These are phyloP conservation scores for Aureobasidium pullulans DNA, from an alignment of 2,329 filamentous ascomycete genomes.

Conservation along the genomic window DNA sequence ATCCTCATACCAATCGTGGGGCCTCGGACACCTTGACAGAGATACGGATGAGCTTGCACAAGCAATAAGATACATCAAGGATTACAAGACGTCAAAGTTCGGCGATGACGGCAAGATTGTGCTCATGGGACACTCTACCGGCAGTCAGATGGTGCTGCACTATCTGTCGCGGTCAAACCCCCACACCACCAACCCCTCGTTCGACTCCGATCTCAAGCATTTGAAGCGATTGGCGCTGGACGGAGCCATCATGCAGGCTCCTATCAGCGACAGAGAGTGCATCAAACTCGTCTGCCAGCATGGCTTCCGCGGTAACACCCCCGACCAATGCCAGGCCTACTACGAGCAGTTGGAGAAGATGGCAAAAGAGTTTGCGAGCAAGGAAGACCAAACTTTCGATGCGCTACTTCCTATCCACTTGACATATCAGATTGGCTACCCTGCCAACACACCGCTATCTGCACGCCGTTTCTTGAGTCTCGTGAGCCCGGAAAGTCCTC, in stretches of 20 bases:
- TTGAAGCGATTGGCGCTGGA: slow-evolving; percentile 17
- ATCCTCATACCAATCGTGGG: slow-evolving; percentile 28
- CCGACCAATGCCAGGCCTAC: slow-evolving; percentile 15
- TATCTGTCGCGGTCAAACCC: slow-evolving; percentile 21
- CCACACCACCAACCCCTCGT: slow-evolving; percentile 14
- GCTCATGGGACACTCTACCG: slow-evolving; percentile 22
- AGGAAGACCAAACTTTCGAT: slow-evolving; percentile 21
- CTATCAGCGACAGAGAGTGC: slow-evolving; percentile 20
- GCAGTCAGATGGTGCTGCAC: slow-evolving; percentile 20
- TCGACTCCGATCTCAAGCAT: slow-evolving; percentile 18
- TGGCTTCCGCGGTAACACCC: slow-evolving; percentile 18
- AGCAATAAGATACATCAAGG: slow-evolving; percentile 22
- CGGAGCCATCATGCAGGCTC: slow-evolving; percentile 23
- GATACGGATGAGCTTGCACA: slow-evolving; percentile 32
- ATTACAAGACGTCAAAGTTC: slow-evolving; percentile 25
- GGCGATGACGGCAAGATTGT: slow-evolving; percentile 18
- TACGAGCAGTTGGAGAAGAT: slow-evolving; percentile 18
- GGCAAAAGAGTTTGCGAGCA: slow-evolving; percentile 21
- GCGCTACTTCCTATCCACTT: slow-evolving; percentile 28
- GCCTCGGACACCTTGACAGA: slow-evolving; percentile 31
- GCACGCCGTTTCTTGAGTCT: slow-evolving; percentile 20
- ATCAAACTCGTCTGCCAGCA: slow-evolving; percentile 17
- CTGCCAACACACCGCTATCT: slow-evolving; percentile 19
- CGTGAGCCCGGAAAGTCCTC: slow-evolving; percentile 18
- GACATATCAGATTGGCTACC: slow-evolving; percentile 25